Base-by-base conservation (phyloP, 495 filamentous ascomycete species). In the Penicillium dipodomyicola region DNA sequence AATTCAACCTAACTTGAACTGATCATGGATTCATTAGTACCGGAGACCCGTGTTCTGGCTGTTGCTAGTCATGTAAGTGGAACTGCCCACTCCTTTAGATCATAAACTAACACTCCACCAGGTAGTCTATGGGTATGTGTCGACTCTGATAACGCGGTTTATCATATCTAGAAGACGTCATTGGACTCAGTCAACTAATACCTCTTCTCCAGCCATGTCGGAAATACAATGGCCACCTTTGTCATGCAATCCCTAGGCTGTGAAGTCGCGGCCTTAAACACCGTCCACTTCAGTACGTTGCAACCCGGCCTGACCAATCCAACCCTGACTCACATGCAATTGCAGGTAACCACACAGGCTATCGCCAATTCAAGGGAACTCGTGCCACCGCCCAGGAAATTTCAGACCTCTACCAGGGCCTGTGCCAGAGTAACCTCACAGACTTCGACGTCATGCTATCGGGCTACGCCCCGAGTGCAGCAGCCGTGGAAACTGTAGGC, bases 11-110 rank as follows among this genome's bases (percentile, higher is more conserved):
- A 9, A 39, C 30, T 32, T 32, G 11, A 14, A 33, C 30, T 40
- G 45, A 54, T 29, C 44, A 55, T 51, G 7, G 71, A 75, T 41
- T 60, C 45, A 52, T 64, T 83, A 27, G 82, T 95, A 43, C 91
- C 92, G 11, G 90, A 94, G 68, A 96, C 91, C 30, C 78, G 84
- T 66, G 92, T 98, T 54, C 80, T 98, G 67, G 92, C 94, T 41
- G 84, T 97, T 60, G 94, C 94, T 68, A 97, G 94, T 74, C 94
- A 98, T 95, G 94, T 97, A 89, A 74, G 90, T 49, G 32, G 67
- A 39, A 54, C 56, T 52, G 22, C 17, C 50, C 48, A n/a, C 45
- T 44, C 15, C 25, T 25, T 49, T 44, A n/a, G 15, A 25, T 52
- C 29, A 44, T 14, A 19, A 23, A 48, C 61, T 67, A 50, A 73